phyloP scores from a whole-genome alignment of 441 rosid genomes.

The Adansonia gregorii region DNA sequence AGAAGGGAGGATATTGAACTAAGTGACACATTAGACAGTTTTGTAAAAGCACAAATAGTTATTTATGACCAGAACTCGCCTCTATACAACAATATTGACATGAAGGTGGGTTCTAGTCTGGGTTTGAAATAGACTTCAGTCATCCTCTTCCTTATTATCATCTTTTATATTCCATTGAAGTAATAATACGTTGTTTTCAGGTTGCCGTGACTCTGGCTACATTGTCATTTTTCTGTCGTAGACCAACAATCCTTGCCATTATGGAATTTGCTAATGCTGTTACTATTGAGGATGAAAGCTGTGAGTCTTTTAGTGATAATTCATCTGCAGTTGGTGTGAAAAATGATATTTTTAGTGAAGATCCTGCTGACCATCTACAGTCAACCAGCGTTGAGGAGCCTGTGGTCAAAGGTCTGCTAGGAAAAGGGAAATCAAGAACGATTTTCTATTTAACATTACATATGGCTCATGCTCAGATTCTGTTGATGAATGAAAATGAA shows the following conservation, averaged over 20 bases:
- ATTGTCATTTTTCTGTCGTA: constrained; percentile 89
- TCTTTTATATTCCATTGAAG: constrained; percentile 11
- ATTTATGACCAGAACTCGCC: constrained; percentile 79
- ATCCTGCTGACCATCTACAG: constrained; percentile 47
- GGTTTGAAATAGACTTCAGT: constrained; percentile 9
- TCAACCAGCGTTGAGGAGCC: constrained; percentile 48
- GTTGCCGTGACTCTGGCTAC: constrained; percentile 84
- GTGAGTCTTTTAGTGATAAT: constrained; percentile 61
- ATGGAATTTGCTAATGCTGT: constrained; percentile 88
- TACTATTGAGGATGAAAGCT: constrained; percentile 63
- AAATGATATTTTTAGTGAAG: constrained; percentile 46
- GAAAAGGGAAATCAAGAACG: constrained; percentile 93
- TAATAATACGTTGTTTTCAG: constrained; percentile 45
- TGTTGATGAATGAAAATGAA: constrained; percentile 93
- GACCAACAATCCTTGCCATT: constrained; percentile 94
- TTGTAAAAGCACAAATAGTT: constrained; percentile 92
- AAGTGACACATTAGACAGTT: constrained; percentile 69
- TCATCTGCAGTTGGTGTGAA: constrained; percentile 54
- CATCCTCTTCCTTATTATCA: neutral
- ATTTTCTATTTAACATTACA: constrained; percentile 79
- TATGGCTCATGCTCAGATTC: constrained; percentile 92
- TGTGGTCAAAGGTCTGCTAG: constrained; percentile 82
- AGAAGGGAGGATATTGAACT: constrained; percentile 47
- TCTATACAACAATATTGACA: constrained; percentile 74
- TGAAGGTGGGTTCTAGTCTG: constrained; percentile 55